Conservation (phyloP, 805 yeast species). For the Metschnikowia proteae region DNA sequence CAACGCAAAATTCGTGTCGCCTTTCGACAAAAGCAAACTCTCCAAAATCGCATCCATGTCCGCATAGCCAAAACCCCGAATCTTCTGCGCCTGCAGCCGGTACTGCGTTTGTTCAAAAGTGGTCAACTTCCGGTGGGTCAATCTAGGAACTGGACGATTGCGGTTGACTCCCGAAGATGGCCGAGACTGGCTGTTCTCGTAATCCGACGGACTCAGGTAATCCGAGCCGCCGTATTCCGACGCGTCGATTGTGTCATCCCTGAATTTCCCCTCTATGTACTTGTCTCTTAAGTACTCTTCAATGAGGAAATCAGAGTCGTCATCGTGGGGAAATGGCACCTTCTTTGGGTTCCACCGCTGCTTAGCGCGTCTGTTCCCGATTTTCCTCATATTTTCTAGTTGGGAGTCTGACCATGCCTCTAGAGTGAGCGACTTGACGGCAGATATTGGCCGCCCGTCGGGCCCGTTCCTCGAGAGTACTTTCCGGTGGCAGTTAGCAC, state of each 20-base stretch:
- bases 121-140: conserved; percentile 51
- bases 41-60: conserved; percentile 59
- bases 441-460: conserved; percentile 45
- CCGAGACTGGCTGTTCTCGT: conserved; percentile 14
- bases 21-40: conserved; percentile 56
- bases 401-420: conserved; percentile 66
- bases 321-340: conserved; percentile 72
- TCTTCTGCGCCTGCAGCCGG: conserved; percentile 42
- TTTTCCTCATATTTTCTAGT: conserved; percentile 38
- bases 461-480: conserved; percentile 42
- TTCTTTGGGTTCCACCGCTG: conserved; percentile 64
- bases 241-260: conserved; percentile 36
- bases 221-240: conserved; percentile 33
- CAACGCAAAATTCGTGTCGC: conserved; percentile 57
- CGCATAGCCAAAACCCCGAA: conserved; percentile 49
- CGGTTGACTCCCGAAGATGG: conserved; percentile 11
- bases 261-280: conserved; percentile 60
- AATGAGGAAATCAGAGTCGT: conserved; percentile 53
- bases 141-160: conserved; percentile 29
- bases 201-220: conserved; percentile 2
- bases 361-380: conserved; percentile 63
- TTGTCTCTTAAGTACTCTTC: conserved; percentile 63
- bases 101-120: conserved; percentile 52
- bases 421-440: conserved; percentile 67
- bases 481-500: conserved; percentile 74